Conservation (phyloP, 352 stramenopile species). For the Globisporangium nodosum region DNA sequence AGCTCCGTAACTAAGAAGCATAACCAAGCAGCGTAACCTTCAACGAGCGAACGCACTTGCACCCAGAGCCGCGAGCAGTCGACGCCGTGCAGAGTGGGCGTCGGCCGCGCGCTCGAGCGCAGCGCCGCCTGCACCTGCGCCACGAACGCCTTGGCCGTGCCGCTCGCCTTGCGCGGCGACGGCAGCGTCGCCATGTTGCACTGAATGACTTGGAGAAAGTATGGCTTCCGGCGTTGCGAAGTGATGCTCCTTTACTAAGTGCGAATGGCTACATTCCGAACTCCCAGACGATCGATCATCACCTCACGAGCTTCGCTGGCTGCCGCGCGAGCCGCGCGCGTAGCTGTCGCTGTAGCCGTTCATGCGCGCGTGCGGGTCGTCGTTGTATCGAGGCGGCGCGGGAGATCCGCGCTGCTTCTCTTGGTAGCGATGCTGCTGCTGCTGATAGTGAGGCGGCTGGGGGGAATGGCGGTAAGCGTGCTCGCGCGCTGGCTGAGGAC, state of each 20-base stretch:
- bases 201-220: background rate
- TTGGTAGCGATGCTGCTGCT: background rate
- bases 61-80: conserved; percentile 74
- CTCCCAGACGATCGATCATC: too few relatives aligned
- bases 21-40: background rate
- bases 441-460: background rate
- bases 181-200: background rate
- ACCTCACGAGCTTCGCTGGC: conserved; percentile 1
- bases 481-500: background rate
- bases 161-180: conserved; percentile 6
- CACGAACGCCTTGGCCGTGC: conserved; percentile 58
- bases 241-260: background rate
- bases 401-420: conserved; percentile 1
- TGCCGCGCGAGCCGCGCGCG: background rate
- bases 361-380: conserved; percentile 5
- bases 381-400: conserved; percentile 1
- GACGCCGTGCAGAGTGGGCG: conserved; percentile 46
- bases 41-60: conserved; percentile 28
- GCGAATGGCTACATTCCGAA: background rate
- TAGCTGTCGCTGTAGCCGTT: conserved; percentile 6
- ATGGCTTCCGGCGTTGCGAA: background rate
- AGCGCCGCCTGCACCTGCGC: conserved; percentile 45
- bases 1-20: background rate
- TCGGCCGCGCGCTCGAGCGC: conserved; percentile 27
- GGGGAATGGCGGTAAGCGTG: background rate